phyloP scores from a whole-genome alignment of 352 stramenopile species.

The Globisporangium canariense region DNA sequence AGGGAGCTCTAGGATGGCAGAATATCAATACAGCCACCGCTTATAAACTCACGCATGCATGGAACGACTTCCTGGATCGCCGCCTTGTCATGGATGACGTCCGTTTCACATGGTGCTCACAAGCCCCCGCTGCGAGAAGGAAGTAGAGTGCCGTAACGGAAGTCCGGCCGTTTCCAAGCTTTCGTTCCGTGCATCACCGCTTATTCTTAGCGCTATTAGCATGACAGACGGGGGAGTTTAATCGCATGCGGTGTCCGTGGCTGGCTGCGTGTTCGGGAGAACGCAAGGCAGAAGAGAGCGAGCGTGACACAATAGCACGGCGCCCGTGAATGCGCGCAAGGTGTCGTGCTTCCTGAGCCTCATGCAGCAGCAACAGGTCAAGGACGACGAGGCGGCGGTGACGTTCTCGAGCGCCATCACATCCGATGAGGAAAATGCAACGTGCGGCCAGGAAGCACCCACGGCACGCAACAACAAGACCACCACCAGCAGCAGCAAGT shows the following conservation, averaged over 20 bases:
- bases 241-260: not conserved
- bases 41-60: not conserved
- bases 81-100: no score
- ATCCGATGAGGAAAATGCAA: not conserved
- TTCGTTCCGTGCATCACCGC: not conserved
- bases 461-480: not conserved
- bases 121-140: no score
- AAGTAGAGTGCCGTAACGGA: not conserved
- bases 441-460: not conserved
- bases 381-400: conserved; percentile 1
- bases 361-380: conserved; percentile 11
- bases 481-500: conserved; percentile 4
- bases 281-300: not conserved
- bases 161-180: not conserved
- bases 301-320: not conserved
- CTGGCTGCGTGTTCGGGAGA: not conserved
- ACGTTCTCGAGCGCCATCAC: conserved; percentile 1
- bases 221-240: not conserved
- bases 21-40: conserved; percentile 11
- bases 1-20: not conserved
- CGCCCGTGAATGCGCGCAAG: not conserved
- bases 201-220: not conserved
- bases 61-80: no score
- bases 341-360: not conserved
- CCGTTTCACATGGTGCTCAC: no score